Evolutionary conservation across 768 basidiomycete genomes (phyloP), one percentile per base, ranked within the genome.

Genomic region (Mrakia gelida): DNA sequence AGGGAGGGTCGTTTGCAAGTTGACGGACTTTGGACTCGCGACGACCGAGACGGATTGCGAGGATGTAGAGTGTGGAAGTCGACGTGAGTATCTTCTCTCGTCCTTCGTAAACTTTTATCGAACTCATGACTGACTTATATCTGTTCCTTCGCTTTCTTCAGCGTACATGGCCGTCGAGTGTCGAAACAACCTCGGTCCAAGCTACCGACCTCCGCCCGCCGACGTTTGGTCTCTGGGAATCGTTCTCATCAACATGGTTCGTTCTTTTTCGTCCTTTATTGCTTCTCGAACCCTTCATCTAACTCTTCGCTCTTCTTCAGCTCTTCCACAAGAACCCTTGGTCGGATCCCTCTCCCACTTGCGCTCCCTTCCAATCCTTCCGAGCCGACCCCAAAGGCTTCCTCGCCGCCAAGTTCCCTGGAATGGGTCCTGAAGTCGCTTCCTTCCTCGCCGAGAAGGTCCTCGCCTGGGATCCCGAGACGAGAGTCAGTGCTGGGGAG

Each of bases 201-300:
- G 92, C 71, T 99, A 99, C 87, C 89, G 89, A 80, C 95, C 96
- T 80, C 92, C 92, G 81, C 92, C 93, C 77, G 97, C 97, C 79
- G 96, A 99, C 85, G 94, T 99, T 75, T 99, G 94, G 96, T 98
- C 96, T 34, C 88, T 99, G 81, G 96, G 96, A 80, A 97, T 99
- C 84, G 97, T 99, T 80, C 90, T 99, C 82, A 93, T 99, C 88
- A 99, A 99, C 85, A 95, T 98, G 93, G 75, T 75, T 32, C 63
- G 74, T 92, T 81, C 52, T 90, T 87, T 23, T 65, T 21, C 43
- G 7, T 56, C 67, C 76, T 15, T 28, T 23, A 43, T 70, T 77
- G 73, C 72, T 34, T 28, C 6, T 61, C 34, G 16, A 26, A 54
- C 52, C 11, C 49, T 81, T 75, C 23, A 43, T 78, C 68, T 68